A percentile compares a stretch with the other conserved stretches of the same genome.
These are phyloP conservation scores for Trichosporon sp. DNA, from an alignment of 1,284 basidiomycete genomes.

Conservation along the genomic window DNA sequence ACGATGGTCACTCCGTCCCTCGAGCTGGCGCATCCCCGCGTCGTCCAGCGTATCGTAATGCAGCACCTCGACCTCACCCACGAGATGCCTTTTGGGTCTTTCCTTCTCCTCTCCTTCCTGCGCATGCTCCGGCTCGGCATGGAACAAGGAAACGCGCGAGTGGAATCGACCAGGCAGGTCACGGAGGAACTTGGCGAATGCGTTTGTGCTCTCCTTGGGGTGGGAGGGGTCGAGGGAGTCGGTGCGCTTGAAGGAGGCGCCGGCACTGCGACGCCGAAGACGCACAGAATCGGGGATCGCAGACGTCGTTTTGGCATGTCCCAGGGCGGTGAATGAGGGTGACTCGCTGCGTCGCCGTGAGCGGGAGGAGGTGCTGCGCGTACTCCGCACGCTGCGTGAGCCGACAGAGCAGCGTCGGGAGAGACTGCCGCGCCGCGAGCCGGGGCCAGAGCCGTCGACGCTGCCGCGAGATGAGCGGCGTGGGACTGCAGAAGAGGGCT, in stretches of 20 bases:
- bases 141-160: constrained; percentile 26
- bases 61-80: constrained; percentile 54
- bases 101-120: neutral
- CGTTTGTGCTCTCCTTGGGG: neutral
- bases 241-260: neutral
- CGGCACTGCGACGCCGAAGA: neutral
- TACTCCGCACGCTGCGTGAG: constrained; percentile 14
- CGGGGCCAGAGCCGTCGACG: neutral
- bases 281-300: neutral
- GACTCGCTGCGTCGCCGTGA: neutral
- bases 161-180: constrained; percentile 47
- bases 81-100: constrained; percentile 34
- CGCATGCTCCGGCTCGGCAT: constrained; percentile 18
- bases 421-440: neutral
- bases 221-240: neutral
- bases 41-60: constrained; percentile 57
- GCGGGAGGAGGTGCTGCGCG: neutral
- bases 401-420: constrained; percentile 18
- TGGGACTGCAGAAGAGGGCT: neutral
- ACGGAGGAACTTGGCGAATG: constrained; percentile 42
- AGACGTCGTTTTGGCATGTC: neutral
- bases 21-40: constrained; percentile 53
- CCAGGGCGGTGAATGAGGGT: neutral
- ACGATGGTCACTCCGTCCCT: constrained; percentile 55
- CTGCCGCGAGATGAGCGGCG: constrained; percentile 1